These are phyloP conservation scores for Phaffomyces thermotolerans DNA, from an alignment of 805 yeast genomes.

Conservation along the genomic window DNA sequence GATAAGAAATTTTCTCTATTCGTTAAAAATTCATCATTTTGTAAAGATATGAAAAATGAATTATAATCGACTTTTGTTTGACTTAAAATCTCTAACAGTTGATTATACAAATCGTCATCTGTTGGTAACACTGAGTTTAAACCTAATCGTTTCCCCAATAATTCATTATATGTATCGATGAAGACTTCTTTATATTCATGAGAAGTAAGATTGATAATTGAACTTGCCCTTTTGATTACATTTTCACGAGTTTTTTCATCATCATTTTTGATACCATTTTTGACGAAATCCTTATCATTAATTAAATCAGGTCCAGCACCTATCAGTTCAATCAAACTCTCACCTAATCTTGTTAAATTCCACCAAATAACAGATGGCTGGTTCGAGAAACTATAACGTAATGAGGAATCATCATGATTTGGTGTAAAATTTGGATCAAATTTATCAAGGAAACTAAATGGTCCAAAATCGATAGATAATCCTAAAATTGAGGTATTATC, in stretches of 20 bases:
- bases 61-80: constrained; percentile 71
- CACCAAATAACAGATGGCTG: constrained; percentile 89
- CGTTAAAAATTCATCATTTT: constrained; percentile 35
- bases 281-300: constrained; percentile 34
- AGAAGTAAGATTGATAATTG: constrained; percentile 55
- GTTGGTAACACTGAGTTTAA: constrained; percentile 35
- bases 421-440: constrained; percentile 81
- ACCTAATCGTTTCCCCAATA: constrained; percentile 66
- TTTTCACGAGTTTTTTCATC: constrained; percentile 40
- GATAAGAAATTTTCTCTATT: constrained; percentile 26
- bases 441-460: constrained; percentile 83
- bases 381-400: constrained; percentile 73
- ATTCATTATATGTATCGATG: constrained; percentile 46
- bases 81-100: constrained; percentile 50
- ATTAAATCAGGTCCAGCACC: constrained; percentile 60
- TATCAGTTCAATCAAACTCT: constrained; percentile 70
- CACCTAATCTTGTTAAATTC: constrained; percentile 82
- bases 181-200: constrained; percentile 59
- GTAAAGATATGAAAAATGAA: constrained; percentile 63
- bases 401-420: constrained; percentile 73
- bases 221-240: constrained; percentile 54
- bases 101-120: constrained; percentile 27
- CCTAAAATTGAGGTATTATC: constrained; percentile 92
- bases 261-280: constrained; percentile 30
- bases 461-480: constrained; percentile 87